Base-by-base conservation (phyloP, 305 asterid genomes). In the Fraxinus velutina region DNA sequence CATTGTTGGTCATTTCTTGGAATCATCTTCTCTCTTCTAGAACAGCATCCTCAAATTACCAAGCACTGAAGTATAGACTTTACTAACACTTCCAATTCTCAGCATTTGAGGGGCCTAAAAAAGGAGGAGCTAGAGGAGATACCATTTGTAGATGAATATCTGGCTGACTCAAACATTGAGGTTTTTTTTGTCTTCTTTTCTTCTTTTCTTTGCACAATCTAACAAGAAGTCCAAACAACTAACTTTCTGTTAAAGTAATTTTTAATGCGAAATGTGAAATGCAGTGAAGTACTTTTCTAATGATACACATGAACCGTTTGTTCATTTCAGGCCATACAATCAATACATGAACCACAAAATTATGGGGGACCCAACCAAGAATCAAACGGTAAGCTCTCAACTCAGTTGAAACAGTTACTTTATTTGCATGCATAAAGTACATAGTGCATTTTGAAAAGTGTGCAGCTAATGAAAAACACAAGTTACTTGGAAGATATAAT, bases 81-180 rank as follows among this genome's bases (percentile, higher is more conserved):
- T 75, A 75, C 80, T 80, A 47, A 83, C 78, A 74, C 78, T 76
- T 84, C n/a, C 70, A 77, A 71, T 78, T 80, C 78, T 86, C 96
- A 95, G 99, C 87, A 90, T 86, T 82, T 95, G 88, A 91, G 86
- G 84, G 90, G 77, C 81, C 74, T 91, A 75, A 88, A 88, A 80
- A 93, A 84, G 86, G 92, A 92, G 84, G 92, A 86, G 92, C 88
- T 91, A 83, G 91, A 91, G 66, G 96, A 94, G 92, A 89, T 95
- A 84, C 93, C 96, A 78, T 88, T 87, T 74, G 86, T 85, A 80
- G 74, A 86, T 15, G 98, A 94, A 50, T 77, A 92, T 68, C 82
- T 94, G 55, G 88, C 80, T 34, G 97, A 95, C 87, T 78, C 96
- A 57, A 86, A 86, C 75, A 75, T 79, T 12, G 97, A 92, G 99